Base-by-base conservation (phyloP, 148 eudicot genomes). In the Diospyros lotus region DNA sequence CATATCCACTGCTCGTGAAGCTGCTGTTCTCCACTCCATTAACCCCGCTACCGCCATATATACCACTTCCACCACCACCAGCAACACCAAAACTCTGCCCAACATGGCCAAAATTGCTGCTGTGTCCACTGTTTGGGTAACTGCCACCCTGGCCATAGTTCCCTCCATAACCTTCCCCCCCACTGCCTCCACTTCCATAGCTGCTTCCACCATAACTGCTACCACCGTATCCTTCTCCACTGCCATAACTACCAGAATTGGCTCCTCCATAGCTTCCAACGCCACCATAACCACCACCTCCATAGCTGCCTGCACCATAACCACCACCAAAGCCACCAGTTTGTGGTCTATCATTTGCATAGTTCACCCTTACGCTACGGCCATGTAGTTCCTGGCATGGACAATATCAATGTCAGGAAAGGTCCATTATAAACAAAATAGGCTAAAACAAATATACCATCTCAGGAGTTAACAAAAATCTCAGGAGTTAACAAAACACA, bases 271-370 rank as follows among this genome's bases (percentile, higher is more conserved):
- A 73, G 48, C 39, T 4, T 17, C 82, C 74, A 28, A 71, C 76
- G 14, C 73, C 70, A 1, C 81, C 83, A 12, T 75, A 77, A 3
- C 81, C 64, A 40, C 71, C 67, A 40, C 71, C 67, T 13, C 76
- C 75, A 14, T 81, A 81, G 3, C 78, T 76, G 4, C 69, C 69
- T 1, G 77, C 75, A 5, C 82, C 83, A 50, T 65, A 87, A 17
- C 71, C 86, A 1, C 79, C 75, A 5, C 82, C 83, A 50, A 69
- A 87, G 17, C 71, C 86, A 2, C 85, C 79, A 43, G 62, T 39
- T 18, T 86, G 73, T 41, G 92, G 63, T 83, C 93, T 95, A n/a
- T 90, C 98, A 73, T 88, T 76, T 50, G 98, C 98, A 78, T 79
- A 89, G 74, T 80, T 80, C 75, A 95, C 97, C 73, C 83, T 88